Base-by-base conservation (phyloP, 2,329 filamentous ascomycete species). In the Aspergillus transmontanensis region DNA sequence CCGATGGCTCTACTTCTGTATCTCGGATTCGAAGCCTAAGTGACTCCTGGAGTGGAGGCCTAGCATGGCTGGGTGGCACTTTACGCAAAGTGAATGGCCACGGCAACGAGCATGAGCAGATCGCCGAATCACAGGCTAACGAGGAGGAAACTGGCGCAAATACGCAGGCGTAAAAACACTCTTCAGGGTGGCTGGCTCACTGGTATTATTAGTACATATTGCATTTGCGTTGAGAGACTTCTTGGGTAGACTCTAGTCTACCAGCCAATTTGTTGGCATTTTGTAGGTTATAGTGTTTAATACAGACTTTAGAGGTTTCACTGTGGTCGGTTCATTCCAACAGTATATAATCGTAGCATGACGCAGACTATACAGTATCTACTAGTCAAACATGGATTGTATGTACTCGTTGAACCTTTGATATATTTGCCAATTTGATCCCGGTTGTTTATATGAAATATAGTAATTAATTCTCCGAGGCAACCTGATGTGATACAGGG, bases 51-150 rank as follows among this genome's bases (percentile, higher is more conserved):
- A 73, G 68, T 30, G 76, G 72, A 51, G 71, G 75, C 0, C 64
- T 78, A 19, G 72, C 75, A 11, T 78, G 76, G 76, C 64, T 79
- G 11, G 75, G 75, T 9, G 74, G 72, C 32, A 71, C 73, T 23
- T 64, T 79, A 16, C 69, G 73, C 39, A 73, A 65, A 51, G 59
- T 61, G 14, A 60, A 60, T 19, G 64, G 57, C 26, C 61, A 28
- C 19, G n/a, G 56, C 30, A 51, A 54, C 21, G 41, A 28, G 36
- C 23, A 6, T 58, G 59, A 58, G 32, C 39, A 34, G 36, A 34
- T 41, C 12, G n/a, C 19, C 28, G 63, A 63, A n/a, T 58, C 63
- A 14, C 61, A 41, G 30, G 11, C n/a, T 21, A 16, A 36, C 16
- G 53, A 57, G 19, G 57, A 36, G 34, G 51, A 53, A 26, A n/a